These are phyloP conservation scores for Blastomyces silverae DNA, from an alignment of 2,329 filamentous ascomycete genomes.

Conservation along the genomic window DNA sequence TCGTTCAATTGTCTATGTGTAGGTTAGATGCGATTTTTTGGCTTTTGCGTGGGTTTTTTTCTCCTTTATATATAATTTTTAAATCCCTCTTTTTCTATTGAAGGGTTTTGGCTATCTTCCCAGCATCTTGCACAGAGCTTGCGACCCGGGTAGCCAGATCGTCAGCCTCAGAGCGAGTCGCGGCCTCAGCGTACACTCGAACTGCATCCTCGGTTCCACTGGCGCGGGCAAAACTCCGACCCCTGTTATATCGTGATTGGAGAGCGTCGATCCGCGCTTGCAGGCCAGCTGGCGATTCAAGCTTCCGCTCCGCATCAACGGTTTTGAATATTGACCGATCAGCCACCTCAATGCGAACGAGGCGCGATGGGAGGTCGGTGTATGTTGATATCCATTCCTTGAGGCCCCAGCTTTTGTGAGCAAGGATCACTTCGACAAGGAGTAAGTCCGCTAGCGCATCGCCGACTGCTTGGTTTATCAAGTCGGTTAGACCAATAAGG, in stretches of 20 bases:
- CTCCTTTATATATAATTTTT: not conserved
- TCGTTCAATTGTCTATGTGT: slow-evolving; percentile 5
- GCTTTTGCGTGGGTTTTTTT: not conserved
- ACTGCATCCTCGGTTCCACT: slow-evolving; percentile 95
- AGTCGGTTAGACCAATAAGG: slow-evolving; percentile 71
- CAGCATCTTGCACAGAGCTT: slow-evolving; percentile 60
- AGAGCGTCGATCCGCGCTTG: slow-evolving; percentile 81
- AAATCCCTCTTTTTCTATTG: slow-evolving; percentile 2
- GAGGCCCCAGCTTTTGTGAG: slow-evolving; percentile 86
- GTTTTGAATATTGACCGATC: slow-evolving; percentile 87
- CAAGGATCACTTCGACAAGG: slow-evolving; percentile 89
- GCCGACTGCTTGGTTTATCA: slow-evolving; percentile 97
- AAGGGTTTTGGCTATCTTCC: slow-evolving; percentile 21
- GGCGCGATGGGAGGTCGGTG: slow-evolving; percentile 84
- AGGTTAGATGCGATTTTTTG: not conserved
- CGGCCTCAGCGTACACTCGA: slow-evolving; percentile 91
- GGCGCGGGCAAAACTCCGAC: slow-evolving; percentile 82
- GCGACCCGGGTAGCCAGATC: slow-evolving; percentile 81
- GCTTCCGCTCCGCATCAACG: slow-evolving; percentile 82
- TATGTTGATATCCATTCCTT: slow-evolving; percentile 92
- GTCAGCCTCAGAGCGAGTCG: slow-evolving; percentile 80
- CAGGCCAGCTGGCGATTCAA: slow-evolving; percentile 69
- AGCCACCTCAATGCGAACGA: slow-evolving; percentile 85
- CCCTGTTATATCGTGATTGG: slow-evolving; percentile 85
- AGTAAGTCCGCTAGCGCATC: slow-evolving; percentile 95